phyloP scores from a whole-genome alignment of 2,329 filamentous ascomycete genomes.

The Ramichloridium luteum region DNA sequence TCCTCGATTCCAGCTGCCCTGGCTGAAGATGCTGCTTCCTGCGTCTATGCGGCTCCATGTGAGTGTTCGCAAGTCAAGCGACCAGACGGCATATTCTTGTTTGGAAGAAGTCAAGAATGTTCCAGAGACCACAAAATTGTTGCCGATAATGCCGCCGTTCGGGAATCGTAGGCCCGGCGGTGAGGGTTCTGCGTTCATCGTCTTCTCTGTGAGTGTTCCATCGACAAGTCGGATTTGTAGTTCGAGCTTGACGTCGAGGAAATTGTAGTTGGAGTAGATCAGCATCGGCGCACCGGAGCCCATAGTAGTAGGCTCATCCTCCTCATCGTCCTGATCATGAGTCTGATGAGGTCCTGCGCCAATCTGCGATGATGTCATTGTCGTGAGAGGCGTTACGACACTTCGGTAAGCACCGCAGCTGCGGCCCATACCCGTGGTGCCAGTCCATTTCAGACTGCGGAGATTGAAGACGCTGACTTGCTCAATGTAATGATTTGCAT shows the following conservation, averaged over 20 bases:
- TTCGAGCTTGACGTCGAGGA: constrained; percentile 91
- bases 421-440: constrained; percentile 72
- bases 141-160: constrained; percentile 89
- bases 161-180: constrained; percentile 90
- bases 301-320: constrained; percentile 21
- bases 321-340: constrained; percentile 28
- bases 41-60: constrained; percentile 96
- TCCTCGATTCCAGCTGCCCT: constrained; percentile 95
- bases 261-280: constrained; percentile 99
- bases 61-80: constrained; percentile 72
- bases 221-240: constrained; percentile 78
- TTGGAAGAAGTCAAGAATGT: constrained; percentile 97
- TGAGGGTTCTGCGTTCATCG: constrained; percentile 76
- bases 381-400: constrained; percentile 74
- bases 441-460: constrained; percentile 88
- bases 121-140: constrained; percentile 92
- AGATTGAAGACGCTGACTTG: constrained; percentile 98
- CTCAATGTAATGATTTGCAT: constrained; percentile 96
- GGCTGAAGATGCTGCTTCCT: constrained; percentile 83
- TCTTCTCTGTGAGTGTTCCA: constrained; percentile 70
- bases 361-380: constrained; percentile 52
- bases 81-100: constrained; percentile 96
- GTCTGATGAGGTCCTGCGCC: constrained; percentile 44
- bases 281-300: constrained; percentile 58
- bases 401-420: constrained; percentile 95